A percentile compares a stretch with the other conserved stretches of the same genome.
phyloP scores from a whole-genome alignment of 139 green algal genomes.

The Chlamydomonas applanata region DNA sequence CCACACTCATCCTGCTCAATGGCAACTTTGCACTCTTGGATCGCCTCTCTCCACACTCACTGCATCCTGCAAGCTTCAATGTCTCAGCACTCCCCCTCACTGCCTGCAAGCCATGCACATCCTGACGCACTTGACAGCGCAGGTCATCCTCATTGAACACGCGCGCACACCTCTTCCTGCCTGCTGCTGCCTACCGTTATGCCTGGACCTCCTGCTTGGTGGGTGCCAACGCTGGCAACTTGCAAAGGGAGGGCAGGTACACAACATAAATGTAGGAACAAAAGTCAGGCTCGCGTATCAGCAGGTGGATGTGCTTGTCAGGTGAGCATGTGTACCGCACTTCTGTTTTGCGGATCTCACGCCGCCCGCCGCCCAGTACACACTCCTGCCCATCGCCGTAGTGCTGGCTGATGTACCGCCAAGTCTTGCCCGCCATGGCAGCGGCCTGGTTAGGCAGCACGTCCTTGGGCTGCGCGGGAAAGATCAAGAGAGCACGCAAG shows the following conservation, averaged over 20 bases:
- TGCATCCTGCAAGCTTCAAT: too few species aligned
- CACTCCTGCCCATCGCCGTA: slow-evolving; percentile 39
- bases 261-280: slow-evolving; percentile 54
- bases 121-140: too few species aligned
- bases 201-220: neutral
- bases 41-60: too few species aligned
- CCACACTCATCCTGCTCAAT: too few species aligned
- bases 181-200: too few species aligned
- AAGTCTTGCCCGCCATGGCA: slow-evolving; percentile 5
- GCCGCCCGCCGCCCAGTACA: slow-evolving; percentile 17
- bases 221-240: slow-evolving; percentile 19
- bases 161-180: too few species aligned
- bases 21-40: too few species aligned
- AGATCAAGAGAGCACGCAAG: too few species aligned
- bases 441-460: slow-evolving; percentile 26
- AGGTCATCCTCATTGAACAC: too few species aligned
- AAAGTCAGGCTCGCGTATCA: slow-evolving; percentile 54
- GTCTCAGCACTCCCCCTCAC: too few species aligned
- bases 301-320: slow-evolving; percentile 30
- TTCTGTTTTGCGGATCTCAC: slow-evolving; percentile 26
- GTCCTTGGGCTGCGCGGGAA: slow-evolving; percentile 30
- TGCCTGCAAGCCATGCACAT: too few species aligned
- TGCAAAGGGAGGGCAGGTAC: slow-evolving; percentile 42
- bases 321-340: slow-evolving; percentile 51
- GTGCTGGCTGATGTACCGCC: slow-evolving; percentile 37